Conservation (phyloP, 208 protist genomes). For the Leishmania lainsoni region DNA sequence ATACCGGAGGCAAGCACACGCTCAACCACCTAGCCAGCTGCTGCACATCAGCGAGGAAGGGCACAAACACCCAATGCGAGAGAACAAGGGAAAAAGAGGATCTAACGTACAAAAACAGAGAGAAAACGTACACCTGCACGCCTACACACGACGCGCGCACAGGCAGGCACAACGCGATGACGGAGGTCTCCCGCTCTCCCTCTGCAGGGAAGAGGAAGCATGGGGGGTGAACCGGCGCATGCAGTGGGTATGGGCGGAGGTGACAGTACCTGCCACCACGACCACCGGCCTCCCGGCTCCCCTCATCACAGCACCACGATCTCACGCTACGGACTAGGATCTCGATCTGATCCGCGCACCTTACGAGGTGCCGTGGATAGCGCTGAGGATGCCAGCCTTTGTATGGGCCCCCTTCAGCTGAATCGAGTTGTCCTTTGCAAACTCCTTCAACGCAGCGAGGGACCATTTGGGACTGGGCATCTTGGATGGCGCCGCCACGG, state of each 20-base stretch:
- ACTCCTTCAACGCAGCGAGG: slow-evolving; percentile 61
- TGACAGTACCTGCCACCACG: not conserved
- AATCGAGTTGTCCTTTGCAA: slow-evolving; percentile 65
- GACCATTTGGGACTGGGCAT: slow-evolving; percentile 69
- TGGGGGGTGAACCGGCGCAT: not conserved
- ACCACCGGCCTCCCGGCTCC: not conserved
- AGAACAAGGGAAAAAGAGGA: not conserved
- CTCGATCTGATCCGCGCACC: not conserved
- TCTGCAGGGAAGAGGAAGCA: not conserved
- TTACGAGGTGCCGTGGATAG: slow-evolving; percentile 40
- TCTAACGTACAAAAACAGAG: slow-evolving; percentile 15
- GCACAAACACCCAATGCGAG: not conserved
- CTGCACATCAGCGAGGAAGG: not conserved
- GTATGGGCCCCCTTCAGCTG: slow-evolving; percentile 38
- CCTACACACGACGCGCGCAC: not conserved
- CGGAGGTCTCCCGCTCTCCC: not conserved
- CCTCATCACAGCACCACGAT: not conserved
- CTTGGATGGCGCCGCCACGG: not conserved
- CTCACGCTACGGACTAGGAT: not conserved
- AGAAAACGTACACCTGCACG: not conserved
- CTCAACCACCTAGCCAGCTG: not conserved
- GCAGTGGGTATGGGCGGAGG: not conserved
- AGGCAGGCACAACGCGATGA: not conserved
- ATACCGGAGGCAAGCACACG: not conserved
- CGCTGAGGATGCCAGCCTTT: slow-evolving; percentile 71